A percentile compares a stretch with the other conserved stretches of the same genome.
Conservation (phyloP, 2,329 filamentous ascomycete genomes). For the Colletotrichum sansevieriae region DNA sequence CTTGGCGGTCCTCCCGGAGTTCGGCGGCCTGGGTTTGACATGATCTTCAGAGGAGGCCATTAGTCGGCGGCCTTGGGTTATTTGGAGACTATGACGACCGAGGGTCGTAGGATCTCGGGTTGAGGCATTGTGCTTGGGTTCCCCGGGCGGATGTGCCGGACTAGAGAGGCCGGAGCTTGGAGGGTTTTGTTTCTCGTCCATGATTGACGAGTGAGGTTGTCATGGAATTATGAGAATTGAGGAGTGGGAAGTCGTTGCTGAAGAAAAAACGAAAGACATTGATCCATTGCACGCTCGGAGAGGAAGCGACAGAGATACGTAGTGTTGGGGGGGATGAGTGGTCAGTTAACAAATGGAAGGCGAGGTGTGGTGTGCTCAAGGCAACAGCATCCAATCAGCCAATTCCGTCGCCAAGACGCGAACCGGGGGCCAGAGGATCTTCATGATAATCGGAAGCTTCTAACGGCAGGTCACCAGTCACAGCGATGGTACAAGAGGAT, state of each 20-base stretch:
- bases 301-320: too few species aligned
- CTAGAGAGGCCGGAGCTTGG: neutral
- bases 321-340: too few species aligned
- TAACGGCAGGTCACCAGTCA: neutral
- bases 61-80: neutral
- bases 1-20: neutral
- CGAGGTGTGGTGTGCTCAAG: too few species aligned
- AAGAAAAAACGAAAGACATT: neutral
- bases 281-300: neutral
- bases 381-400: neutral
- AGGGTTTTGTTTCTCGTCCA: slow-evolving; percentile 21
- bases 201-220: neutral
- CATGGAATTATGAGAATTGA: neutral
- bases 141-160: slow-evolving; percentile 18
- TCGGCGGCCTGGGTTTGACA: neutral
- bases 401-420: neutral
- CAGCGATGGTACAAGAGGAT: neutral
- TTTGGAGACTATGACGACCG: slow-evolving; percentile 36
- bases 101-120: neutral
- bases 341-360: too few species aligned
- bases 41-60: neutral
- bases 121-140: neutral
- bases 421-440: neutral
- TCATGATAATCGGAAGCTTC: slow-evolving; percentile 9
- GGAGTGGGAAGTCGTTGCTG: too few species aligned